Conservation (phyloP, 139 green algal genomes). For the Coelastrella sp. region DNA sequence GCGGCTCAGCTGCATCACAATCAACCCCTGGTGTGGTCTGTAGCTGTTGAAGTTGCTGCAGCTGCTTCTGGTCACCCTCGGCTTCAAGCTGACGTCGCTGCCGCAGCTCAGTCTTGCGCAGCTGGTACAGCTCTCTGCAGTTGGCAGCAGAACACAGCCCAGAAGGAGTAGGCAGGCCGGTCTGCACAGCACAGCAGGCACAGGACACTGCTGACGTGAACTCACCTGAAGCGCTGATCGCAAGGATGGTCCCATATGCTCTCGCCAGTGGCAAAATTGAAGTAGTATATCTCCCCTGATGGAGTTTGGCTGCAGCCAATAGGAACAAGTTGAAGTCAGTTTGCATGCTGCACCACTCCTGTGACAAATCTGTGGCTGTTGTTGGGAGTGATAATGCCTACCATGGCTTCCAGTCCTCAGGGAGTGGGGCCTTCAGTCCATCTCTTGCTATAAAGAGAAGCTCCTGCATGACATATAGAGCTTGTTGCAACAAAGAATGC, state of each 20-base stretch:
- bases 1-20: neutral
- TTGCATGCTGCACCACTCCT: neutral
- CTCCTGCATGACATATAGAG: constrained; percentile 53
- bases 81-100: neutral
- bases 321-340: neutral
- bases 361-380: neutral
- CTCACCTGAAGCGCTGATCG: constrained; percentile 74
- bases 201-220: neutral
- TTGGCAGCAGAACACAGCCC: neutral
- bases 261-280: constrained; percentile 84
- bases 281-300: constrained; percentile 86
- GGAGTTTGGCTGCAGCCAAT: constrained; percentile 67
- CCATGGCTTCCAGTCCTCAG: constrained; percentile 87
- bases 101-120: constrained; percentile 1
- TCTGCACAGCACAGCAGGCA: neutral
- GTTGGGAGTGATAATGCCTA: constrained; percentile 14
- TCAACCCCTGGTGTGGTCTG: constrained; percentile 19
- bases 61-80: constrained; percentile 12
- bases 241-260: constrained; percentile 90
- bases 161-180: neutral
- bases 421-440: constrained; percentile 81
- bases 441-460: constrained; percentile 85
- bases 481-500: neutral
- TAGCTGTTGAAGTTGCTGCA: constrained; percentile 33
- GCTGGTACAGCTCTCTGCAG: constrained; percentile 64